Evolutionary conservation across 116 monocot genomes (phyloP).

Genomic region (Phalaenopsis hybrid): DNA sequence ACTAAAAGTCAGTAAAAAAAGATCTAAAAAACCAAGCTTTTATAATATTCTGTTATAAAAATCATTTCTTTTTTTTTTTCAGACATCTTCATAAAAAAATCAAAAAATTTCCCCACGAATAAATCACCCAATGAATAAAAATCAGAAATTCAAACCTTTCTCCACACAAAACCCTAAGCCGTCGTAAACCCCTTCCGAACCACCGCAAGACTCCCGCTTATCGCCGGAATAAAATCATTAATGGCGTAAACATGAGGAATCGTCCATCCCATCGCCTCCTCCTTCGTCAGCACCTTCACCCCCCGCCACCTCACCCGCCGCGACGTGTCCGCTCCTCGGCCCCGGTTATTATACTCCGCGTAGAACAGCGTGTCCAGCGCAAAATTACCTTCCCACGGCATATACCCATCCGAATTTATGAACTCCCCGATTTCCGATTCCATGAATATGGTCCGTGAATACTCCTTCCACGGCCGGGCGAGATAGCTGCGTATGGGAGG

Average conservation of each 20-base stretch:
- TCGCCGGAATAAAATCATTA: neutral
- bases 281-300: conserved; percentile 20
- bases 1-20: too few relatives aligned
- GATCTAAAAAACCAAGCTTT: too few relatives aligned
- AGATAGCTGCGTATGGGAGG: conserved; percentile 32
- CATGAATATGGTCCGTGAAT: conserved; percentile 46
- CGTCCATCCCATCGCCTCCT: conserved; percentile 23
- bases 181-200: conserved; percentile 1
- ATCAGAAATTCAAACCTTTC: too few relatives aligned
- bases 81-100: too few relatives aligned
- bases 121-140: too few relatives aligned
- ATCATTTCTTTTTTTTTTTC: too few relatives aligned
- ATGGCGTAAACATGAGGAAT: conserved; percentile 1
- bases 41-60: too few relatives aligned
- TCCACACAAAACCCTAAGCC: too few relatives aligned
- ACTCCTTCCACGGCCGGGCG: conserved; percentile 60
- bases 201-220: conserved; percentile 5
- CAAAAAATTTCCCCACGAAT: too few relatives aligned
- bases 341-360: conserved; percentile 47
- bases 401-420: conserved; percentile 39
- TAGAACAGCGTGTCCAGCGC: conserved; percentile 40
- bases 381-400: conserved; percentile 39
- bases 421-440: conserved; percentile 46
- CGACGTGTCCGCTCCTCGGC: conserved; percentile 28
- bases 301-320: conserved; percentile 55